Evolutionary conservation across 805 yeast genomes (phyloP).

Genomic region (Sugiyamaella valdiviana): DNA sequence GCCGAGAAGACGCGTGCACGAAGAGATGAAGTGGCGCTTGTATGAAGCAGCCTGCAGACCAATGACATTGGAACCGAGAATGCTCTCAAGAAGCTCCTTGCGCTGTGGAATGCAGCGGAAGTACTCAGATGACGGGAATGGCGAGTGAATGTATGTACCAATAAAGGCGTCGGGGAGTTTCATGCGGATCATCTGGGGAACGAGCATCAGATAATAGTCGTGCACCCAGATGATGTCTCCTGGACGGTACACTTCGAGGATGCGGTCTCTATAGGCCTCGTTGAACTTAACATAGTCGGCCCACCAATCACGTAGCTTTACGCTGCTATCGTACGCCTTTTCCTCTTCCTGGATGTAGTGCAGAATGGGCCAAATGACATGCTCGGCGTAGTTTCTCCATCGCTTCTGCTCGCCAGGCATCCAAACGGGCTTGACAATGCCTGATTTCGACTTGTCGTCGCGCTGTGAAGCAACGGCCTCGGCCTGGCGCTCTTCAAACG

Average conservation of each 20-base stretch:
- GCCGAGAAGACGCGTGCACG: conserved; percentile 84
- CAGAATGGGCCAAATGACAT: conserved; percentile 87
- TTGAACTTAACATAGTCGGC: conserved; percentile 84
- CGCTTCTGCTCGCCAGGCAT: conserved; percentile 66
- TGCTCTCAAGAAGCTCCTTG: conserved; percentile 75
- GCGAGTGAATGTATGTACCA: conserved; percentile 77
- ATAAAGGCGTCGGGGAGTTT: conserved; percentile 65
- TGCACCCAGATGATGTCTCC: conserved; percentile 94
- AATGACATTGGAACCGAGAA: conserved; percentile 81
- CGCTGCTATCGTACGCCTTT: conserved; percentile 8
- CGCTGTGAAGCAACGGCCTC: background rate
- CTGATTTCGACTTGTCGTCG: conserved; percentile 25
- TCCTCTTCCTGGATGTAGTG: conserved; percentile 75
- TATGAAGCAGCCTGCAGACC: conserved; percentile 84
- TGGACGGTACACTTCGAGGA: conserved; percentile 64
- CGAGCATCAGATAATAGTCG: conserved; percentile 74
- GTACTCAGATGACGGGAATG: conserved; percentile 94
- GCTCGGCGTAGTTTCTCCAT: conserved; percentile 89
- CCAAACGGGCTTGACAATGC: conserved; percentile 82
- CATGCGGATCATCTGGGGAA: conserved; percentile 81
- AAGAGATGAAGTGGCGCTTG: conserved; percentile 83
- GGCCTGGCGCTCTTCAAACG: conserved; percentile 32
- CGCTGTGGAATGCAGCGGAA: conserved; percentile 85
- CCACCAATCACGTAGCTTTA: conserved; percentile 71
- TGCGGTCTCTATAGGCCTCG: conserved; percentile 79